Conservation (phyloP, 345 rosid species). For the Hevea brasiliensis region DNA sequence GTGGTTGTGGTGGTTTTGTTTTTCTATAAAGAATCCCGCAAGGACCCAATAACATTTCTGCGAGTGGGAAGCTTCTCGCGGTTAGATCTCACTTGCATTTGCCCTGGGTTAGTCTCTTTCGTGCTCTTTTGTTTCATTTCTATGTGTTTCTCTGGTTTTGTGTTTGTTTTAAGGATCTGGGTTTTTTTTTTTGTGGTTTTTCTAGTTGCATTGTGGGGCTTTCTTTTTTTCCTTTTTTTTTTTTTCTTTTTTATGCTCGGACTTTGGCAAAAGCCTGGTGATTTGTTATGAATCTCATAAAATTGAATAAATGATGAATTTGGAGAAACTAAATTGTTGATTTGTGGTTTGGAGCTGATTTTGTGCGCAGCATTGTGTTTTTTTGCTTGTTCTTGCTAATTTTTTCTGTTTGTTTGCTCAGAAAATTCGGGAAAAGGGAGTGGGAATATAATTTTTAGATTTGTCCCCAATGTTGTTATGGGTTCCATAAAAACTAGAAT, state of each 20-base stretch:
- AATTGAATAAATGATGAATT: not conserved
- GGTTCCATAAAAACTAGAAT: not conserved
- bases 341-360: not conserved
- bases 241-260: constrained; percentile 4
- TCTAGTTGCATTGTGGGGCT: constrained; percentile 11
- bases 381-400: not conserved
- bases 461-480: not conserved
- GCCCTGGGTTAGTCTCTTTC: constrained; percentile 15
- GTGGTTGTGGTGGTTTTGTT: constrained; percentile 21
- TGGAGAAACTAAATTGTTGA: not conserved
- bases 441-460: not conserved
- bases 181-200: not conserved
- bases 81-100: constrained; percentile 33
- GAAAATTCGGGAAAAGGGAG: not conserved
- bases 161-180: not conserved
- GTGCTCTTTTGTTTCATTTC: not conserved
- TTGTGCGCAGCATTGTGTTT: not conserved
- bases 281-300: not conserved
- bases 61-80: not conserved
- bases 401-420: not conserved
- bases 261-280: constrained; percentile 4
- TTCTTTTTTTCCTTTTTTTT: not conserved
- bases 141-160: too few species aligned
- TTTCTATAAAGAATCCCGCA: not conserved
- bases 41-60: too few species aligned